Evolutionary conservation across 768 basidiomycete genomes (phyloP), one percentile per base, ranked within the genome.

Genomic region (Amanita inopinata): DNA sequence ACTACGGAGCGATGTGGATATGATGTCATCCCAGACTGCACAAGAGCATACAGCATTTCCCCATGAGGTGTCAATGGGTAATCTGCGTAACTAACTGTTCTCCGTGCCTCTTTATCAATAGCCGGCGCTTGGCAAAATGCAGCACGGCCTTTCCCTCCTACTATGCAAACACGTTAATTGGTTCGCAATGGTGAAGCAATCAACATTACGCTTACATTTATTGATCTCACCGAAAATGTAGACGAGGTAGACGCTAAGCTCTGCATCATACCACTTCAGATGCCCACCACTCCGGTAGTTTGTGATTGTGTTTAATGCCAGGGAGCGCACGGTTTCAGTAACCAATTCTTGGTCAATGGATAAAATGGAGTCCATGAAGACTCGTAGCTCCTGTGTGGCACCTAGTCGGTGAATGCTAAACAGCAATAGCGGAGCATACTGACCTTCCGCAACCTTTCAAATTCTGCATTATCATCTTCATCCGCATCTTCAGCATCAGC

Each of bases 221-320:
- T 78, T 80, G 51, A 94, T 78, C 58, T 96, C 92, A 32, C 94
- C 94, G 53, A 88, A 98, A 24, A 94, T 85, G 56, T 80, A 97
- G 7, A 97, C 80, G 18, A 98, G 71, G 59, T 91, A 91, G n/a
- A 94, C 67, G 0, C 88, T 91, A 14, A 98, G 71, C 60, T 99
- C 96, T 2, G 86, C 89, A 49, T 93, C 83, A 51, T 90, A 80
- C 96, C 96, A 98, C 46, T 84, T 74, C 25, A 96, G 60, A 12
- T 69, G 56, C 0, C 73, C 60, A 0, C 84, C 78, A 46, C 65
- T 80, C 38, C 72, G 69, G 52, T 82, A 85, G 1, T 78, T 70
- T 4, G 81, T 74, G 23, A 96, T 71, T 0, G 88, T 93, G 46
- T 73, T 74, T 47, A 85, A 59, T 7, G 89, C 80, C 20, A 90